phyloP scores from a whole-genome alignment of 768 basidiomycete genomes.

The Termitomyces sp. region DNA sequence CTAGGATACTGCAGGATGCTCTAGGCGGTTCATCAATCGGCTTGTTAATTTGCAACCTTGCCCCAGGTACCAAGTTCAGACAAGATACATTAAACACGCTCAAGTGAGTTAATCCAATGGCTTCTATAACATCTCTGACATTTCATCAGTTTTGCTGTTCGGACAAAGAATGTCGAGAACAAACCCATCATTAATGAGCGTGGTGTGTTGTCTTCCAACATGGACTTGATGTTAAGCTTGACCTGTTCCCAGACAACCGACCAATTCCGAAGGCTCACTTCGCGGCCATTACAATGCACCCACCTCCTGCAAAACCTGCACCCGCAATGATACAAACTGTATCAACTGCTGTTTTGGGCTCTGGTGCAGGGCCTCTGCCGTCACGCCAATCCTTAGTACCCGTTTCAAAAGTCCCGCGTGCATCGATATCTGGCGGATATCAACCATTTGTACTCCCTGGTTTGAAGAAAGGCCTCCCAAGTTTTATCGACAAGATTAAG shows the following conservation, averaged over 20 bases:
- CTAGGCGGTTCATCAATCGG: constrained; percentile 79
- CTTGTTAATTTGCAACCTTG: constrained; percentile 81
- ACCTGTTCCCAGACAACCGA: constrained; percentile 42
- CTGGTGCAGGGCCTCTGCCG: constrained; percentile 17
- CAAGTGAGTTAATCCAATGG: constrained; percentile 49
- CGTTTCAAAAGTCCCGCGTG: constrained; percentile 29
- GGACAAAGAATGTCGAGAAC: constrained; percentile 85
- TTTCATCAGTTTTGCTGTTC: constrained; percentile 57
- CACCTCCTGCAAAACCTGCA: constrained; percentile 36
- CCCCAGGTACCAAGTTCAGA: constrained; percentile 75
- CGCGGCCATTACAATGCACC: constrained; percentile 47
- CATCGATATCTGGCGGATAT: constrained; percentile 26
- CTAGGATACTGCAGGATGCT: constrained; percentile 85
- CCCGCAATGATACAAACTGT: constrained; percentile 40
- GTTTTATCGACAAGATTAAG: constrained; percentile 19
- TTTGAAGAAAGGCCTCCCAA: constrained; percentile 7
- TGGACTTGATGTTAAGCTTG: neutral
- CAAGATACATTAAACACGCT: constrained; percentile 88
- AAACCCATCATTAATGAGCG: constrained; percentile 73
- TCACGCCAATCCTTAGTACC: constrained; percentile 32
- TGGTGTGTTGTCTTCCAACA: constrained; percentile 34
- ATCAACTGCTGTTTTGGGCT: constrained; percentile 24
- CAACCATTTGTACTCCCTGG: constrained; percentile 32
- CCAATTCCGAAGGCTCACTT: constrained; percentile 58
- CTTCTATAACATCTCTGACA: neutral